Evolutionary conservation across 208 protist species (phyloP).

Genomic region (Trypanosoma platydactyli): DNA sequence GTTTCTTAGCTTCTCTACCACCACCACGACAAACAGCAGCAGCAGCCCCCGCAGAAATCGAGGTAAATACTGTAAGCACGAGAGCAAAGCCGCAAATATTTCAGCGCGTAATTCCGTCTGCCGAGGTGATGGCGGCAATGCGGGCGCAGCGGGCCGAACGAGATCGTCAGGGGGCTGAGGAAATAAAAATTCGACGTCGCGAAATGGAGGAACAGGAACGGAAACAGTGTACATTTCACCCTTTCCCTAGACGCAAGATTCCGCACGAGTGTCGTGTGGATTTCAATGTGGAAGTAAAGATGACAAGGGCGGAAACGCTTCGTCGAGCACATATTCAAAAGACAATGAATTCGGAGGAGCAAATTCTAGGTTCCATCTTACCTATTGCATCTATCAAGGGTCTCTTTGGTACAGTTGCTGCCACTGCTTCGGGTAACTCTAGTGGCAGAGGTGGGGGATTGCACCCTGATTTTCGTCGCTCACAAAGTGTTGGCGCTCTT

Average conservation of each 20-base stretch:
- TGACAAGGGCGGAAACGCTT: slow-evolving; percentile 54
- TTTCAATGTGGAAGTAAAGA: slow-evolving; percentile 53
- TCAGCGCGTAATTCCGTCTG: slow-evolving; percentile 43
- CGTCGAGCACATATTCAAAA: slow-evolving; percentile 45
- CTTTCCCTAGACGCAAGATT: slow-evolving; percentile 58
- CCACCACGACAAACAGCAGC: slow-evolving; percentile 1
- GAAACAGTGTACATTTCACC: slow-evolving; percentile 50
- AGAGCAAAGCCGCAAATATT: background rate
- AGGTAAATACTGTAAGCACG: background rate
- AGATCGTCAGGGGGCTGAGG: slow-evolving; percentile 39
- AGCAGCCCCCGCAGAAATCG: no score
- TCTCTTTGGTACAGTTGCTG: slow-evolving; percentile 11
- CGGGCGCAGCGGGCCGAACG: slow-evolving; percentile 40
- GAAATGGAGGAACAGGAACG: slow-evolving; percentile 31
- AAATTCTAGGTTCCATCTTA: background rate
- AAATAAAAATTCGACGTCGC: slow-evolving; percentile 31
- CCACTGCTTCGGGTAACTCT: no score
- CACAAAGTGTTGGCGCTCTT: background rate
- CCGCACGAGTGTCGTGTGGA: slow-evolving; percentile 73
- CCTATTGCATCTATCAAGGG: slow-evolving; percentile 11
- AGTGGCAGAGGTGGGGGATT: no score
- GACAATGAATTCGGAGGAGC: slow-evolving; percentile 10
- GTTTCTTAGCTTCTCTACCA: slow-evolving; percentile 12
- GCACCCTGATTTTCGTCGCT: background rate
- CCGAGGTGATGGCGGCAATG: slow-evolving; percentile 40